Evolutionary conservation across 257 asterid genomes (phyloP).

Genomic region (Solanum clarkiae): DNA sequence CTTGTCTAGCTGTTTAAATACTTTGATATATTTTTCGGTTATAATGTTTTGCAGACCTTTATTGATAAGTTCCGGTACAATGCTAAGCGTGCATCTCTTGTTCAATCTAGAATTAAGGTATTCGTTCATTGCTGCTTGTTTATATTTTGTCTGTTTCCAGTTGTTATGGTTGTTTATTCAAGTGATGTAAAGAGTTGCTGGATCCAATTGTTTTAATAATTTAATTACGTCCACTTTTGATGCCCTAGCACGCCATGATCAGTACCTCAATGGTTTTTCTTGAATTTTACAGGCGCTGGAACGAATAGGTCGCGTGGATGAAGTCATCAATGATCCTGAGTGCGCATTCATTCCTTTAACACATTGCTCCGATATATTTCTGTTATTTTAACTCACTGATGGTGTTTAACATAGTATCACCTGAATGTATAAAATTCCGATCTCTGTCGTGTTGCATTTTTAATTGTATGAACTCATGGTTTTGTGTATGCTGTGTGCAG

Average conservation of each 20-base stretch:
- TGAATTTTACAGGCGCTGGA: slow-evolving; percentile 66
- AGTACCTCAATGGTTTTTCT: not conserved
- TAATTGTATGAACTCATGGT: not conserved
- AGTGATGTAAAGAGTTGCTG: not conserved
- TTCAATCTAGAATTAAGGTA: slow-evolving; percentile 99
- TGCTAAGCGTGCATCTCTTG: slow-evolving; percentile 98
- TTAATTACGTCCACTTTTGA: not conserved
- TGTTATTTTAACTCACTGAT: not conserved
- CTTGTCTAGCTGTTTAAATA: not conserved
- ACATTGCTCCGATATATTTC: not conserved
- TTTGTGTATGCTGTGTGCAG: slow-evolving; percentile 32
- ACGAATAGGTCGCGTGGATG: slow-evolving; percentile 82
- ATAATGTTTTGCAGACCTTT: slow-evolving; percentile 49
- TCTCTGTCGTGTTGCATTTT: not conserved
- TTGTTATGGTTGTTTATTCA: not conserved
- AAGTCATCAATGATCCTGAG: slow-evolving; percentile 93
- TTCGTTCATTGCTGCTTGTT: not conserved
- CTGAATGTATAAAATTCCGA: not conserved
- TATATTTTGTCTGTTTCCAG: not conserved
- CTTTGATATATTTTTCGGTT: slow-evolving; percentile 2
- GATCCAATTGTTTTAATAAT: not conserved
- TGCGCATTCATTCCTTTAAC: slow-evolving; percentile 23
- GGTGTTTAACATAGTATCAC: not conserved
- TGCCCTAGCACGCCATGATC: not conserved
- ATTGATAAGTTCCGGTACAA: slow-evolving; percentile 95